A percentile compares a stretch with the other conserved stretches of the same genome.
These are phyloP conservation scores for Tetratostichococcus sp. DNA, from an alignment of 139 green algal genomes.

Conservation along the genomic window DNA sequence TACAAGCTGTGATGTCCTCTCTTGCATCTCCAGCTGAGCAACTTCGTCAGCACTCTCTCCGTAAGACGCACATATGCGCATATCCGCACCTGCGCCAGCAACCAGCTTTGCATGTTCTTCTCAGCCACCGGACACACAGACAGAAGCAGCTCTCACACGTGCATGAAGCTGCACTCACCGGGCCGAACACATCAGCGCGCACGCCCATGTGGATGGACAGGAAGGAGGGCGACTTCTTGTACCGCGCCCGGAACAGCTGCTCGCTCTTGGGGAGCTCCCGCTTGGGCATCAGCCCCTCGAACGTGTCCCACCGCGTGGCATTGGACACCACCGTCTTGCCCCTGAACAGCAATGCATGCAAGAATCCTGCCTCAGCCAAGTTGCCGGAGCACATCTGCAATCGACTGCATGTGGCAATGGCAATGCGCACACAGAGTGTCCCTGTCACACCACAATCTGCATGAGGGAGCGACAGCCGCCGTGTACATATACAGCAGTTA, in stretches of 20 bases:
- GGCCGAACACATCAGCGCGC: conserved; percentile 59
- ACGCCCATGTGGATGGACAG: conserved; percentile 90
- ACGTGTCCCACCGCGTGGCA: conserved; percentile 97
- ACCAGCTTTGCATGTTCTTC: not conserved
- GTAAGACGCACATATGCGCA: no score
- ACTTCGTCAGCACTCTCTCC: no score
- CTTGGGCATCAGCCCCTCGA: conserved; percentile 74
- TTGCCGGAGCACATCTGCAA: no score
- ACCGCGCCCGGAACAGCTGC: conserved; percentile 48
- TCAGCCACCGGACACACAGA: not conserved
- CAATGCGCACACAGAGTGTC: no score
- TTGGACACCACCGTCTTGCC: conserved; percentile 85
- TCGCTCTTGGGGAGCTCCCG: conserved; percentile 68
- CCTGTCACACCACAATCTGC: no score
- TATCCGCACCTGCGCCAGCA: no score
- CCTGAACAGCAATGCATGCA: conserved; percentile 11
- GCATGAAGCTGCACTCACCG: not conserved
- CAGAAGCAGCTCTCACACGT: not conserved
- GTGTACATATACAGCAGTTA: no score
- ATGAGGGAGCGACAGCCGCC: no score
- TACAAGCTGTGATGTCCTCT: no score
- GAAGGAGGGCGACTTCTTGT: conserved; percentile 93
- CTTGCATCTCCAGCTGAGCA: no score
- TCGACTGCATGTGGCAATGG: no score
- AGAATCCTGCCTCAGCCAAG: not conserved